Conservation (phyloP, 2,329 filamentous ascomycete genomes). For the Zasmidium citrigriseum region DNA sequence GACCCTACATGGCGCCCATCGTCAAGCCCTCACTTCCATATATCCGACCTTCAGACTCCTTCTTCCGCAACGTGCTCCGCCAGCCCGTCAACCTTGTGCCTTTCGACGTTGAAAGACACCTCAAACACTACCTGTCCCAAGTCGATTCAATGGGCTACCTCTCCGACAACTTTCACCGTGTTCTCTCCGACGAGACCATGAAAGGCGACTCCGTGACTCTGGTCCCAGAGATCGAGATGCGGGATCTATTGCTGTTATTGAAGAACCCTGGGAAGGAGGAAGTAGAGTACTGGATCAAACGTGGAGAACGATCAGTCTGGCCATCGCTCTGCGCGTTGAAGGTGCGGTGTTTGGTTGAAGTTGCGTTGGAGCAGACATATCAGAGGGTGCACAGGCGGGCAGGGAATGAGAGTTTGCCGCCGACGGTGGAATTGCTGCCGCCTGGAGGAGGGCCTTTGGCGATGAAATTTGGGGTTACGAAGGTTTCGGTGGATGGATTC, state of each 20-base stretch:
- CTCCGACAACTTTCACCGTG: conserved; percentile 44
- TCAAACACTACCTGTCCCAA: conserved; percentile 68
- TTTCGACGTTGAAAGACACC: neutral
- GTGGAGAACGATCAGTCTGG: conserved; percentile 88
- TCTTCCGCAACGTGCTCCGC: conserved; percentile 4
- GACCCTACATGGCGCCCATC: conserved; percentile 86
- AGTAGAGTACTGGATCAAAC: conserved; percentile 80
- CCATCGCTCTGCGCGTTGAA: conserved; percentile 80
- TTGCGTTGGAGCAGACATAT: conserved; percentile 83
- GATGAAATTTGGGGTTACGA: neutral
- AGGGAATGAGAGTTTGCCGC: neutral
- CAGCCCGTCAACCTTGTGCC: conserved; percentile 10
- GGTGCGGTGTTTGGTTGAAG: conserved; percentile 80
- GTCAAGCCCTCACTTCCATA: conserved; percentile 35
- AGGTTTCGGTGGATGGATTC: neutral
- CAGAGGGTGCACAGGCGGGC: conserved; percentile 63
- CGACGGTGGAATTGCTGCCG: neutral
- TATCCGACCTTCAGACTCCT: conserved; percentile 6
- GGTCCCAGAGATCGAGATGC: conserved; percentile 72
- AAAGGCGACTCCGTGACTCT: conserved; percentile 77
- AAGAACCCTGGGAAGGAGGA: conserved; percentile 76
- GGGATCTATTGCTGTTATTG: conserved; percentile 77
- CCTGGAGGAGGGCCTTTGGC: neutral
- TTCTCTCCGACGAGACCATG: conserved; percentile 61
- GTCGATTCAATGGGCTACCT: conserved; percentile 71